phyloP scores from a whole-genome alignment of 768 basidiomycete genomes.

The Lyophyllum semitale region DNA sequence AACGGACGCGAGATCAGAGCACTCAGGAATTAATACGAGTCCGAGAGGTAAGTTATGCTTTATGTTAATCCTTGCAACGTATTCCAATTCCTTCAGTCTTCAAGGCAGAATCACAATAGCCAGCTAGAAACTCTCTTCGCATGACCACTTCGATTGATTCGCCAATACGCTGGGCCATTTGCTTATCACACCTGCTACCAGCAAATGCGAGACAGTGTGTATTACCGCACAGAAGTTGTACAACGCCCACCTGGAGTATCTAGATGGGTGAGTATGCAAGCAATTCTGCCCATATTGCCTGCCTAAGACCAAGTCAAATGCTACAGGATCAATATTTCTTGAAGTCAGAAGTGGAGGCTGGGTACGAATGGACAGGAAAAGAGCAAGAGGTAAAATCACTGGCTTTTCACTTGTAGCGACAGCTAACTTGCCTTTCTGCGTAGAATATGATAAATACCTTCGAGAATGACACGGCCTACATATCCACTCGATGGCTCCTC shows the following conservation, averaged over 20 bases:
- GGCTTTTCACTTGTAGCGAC: background rate
- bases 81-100: slow-evolving; percentile 20
- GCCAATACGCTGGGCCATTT: slow-evolving; percentile 28
- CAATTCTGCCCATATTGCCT: too few relatives aligned
- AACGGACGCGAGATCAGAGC: slow-evolving; percentile 16
- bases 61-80: slow-evolving; percentile 10
- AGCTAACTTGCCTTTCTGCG: background rate
- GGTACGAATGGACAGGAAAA: slow-evolving; percentile 17
- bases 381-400: slow-evolving; percentile 16
- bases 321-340: slow-evolving; percentile 4
- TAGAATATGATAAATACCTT: slow-evolving; percentile 18
- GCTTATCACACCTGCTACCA: slow-evolving; percentile 26
- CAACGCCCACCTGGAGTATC: slow-evolving; percentile 21
- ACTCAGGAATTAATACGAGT: slow-evolving; percentile 12
- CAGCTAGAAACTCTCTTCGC: slow-evolving; percentile 26
- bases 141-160: slow-evolving; percentile 18
- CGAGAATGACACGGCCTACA: slow-evolving; percentile 23
- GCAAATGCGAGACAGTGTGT: slow-evolving; percentile 31
- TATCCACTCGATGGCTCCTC: slow-evolving; percentile 24
- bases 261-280: slow-evolving; percentile 26
- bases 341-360: slow-evolving; percentile 2
- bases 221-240: slow-evolving; percentile 23
- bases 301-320: too few relatives aligned
- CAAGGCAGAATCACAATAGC: slow-evolving; percentile 22
- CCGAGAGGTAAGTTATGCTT: slow-evolving; percentile 15